A percentile compares a stretch with the other conserved stretches of the same genome.
phyloP scores from a whole-genome alignment of 345 rosid genomes.

The Citrus australasica region DNA sequence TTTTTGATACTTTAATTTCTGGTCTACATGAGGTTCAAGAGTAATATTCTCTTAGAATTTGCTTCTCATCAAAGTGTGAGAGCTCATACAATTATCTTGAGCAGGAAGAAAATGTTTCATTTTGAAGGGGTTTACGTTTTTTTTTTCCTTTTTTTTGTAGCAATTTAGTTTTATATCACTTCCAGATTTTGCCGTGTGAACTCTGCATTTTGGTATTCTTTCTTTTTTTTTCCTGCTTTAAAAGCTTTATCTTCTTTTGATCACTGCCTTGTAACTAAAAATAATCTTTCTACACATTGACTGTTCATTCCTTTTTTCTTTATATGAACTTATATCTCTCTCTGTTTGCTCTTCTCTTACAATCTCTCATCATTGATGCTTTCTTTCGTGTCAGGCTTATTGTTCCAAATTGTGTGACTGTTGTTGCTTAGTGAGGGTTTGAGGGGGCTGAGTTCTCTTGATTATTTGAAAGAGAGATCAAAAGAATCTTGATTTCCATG shows the following conservation, averaged over 20 bases:
- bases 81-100: neutral
- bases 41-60: neutral
- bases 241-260: constrained; percentile 36
- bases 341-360: neutral
- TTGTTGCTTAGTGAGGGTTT: neutral
- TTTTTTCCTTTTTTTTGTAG: too few species aligned
- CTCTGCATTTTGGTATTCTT: constrained; percentile 15
- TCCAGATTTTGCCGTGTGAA: constrained; percentile 19
- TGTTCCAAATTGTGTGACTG: neutral
- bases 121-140: neutral
- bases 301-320: neutral
- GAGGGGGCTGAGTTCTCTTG: neutral
- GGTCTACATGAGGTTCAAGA: neutral
- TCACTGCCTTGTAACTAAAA: constrained; percentile 23
- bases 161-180: neutral
- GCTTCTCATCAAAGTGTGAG: neutral
- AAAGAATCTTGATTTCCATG: constrained; percentile 20
- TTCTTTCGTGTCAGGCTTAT: neutral
- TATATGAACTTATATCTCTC: neutral
- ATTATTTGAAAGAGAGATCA: neutral
- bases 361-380: neutral
- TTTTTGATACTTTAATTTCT: neutral
- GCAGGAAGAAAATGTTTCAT: constrained; percentile 2
- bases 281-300: constrained; percentile 11
- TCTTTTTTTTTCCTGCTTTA: constrained; percentile 7